Percentiles rank a stretch among this genome's conserved stretches.
phyloP scores from a whole-genome alignment of 371 early-diverging fungal species.

The Mucor indicus region DNA sequence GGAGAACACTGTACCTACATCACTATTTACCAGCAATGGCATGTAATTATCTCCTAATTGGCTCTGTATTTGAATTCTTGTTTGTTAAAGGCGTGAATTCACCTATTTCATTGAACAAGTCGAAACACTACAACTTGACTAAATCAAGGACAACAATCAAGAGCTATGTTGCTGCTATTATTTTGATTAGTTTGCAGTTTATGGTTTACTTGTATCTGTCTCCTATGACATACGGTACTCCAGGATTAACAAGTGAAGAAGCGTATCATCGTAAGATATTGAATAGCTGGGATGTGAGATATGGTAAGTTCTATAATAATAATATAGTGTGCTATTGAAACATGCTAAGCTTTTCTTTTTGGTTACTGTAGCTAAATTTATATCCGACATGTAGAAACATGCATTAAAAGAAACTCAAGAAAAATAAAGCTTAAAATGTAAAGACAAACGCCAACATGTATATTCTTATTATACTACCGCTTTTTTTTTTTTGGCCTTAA shows the following conservation, averaged over 20 bases:
- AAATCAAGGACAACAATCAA: slow-evolving; percentile 20
- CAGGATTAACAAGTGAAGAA: slow-evolving; percentile 55
- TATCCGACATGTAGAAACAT: too few relatives aligned
- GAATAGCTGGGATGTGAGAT: slow-evolving; percentile 81
- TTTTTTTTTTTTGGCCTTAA: too few relatives aligned
- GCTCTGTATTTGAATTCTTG: slow-evolving; percentile 64
- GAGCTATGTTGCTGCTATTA: slow-evolving; percentile 32
- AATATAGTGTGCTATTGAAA: too few relatives aligned
- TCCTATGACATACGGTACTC: slow-evolving; percentile 69
- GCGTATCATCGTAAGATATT: slow-evolving; percentile 68
- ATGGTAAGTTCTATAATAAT: too few relatives aligned
- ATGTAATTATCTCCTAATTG: slow-evolving; percentile 74
- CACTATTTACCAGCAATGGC: slow-evolving; percentile 94
- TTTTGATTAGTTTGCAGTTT: slow-evolving; percentile 47
- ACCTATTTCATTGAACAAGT: slow-evolving; percentile 45
- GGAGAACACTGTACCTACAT: slow-evolving; percentile 93
- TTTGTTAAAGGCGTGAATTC: slow-evolving; percentile 62
- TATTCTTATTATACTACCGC: too few relatives aligned
- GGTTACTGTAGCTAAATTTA: too few relatives aligned
- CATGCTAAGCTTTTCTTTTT: too few relatives aligned
- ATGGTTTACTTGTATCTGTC: slow-evolving; percentile 56
- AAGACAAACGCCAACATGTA: too few relatives aligned
- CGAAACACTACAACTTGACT: slow-evolving; percentile 24
- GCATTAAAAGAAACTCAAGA: too few relatives aligned
- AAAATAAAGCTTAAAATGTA: too few relatives aligned